phyloP scores from a whole-genome alignment of 2,329 filamentous ascomycete genomes.

The Sporothrix brasiliensis region DNA sequence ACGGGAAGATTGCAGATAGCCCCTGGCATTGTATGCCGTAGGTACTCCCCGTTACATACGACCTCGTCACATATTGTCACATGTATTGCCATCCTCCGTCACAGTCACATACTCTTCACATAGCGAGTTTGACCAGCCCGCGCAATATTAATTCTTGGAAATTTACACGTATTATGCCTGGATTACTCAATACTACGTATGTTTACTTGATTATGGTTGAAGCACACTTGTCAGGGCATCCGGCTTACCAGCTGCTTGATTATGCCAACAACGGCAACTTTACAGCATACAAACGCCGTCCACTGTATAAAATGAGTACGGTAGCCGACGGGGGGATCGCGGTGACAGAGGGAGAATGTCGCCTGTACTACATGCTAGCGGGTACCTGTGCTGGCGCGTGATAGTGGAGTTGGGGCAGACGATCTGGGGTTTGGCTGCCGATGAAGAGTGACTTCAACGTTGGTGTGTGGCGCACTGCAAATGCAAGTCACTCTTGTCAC shows the following conservation, averaged over 20 bases:
- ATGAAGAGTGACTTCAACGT: not conserved
- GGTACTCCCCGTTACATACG: conserved; percentile 8
- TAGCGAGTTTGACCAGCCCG: not conserved
- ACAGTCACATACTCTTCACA: not conserved
- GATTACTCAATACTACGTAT: not conserved
- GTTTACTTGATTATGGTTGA: not conserved
- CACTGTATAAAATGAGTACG: too few species aligned
- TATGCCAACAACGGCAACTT: not conserved
- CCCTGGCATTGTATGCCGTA: not conserved
- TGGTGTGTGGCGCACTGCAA: not conserved
- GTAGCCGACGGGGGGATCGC: too few species aligned
- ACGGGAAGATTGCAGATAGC: not conserved
- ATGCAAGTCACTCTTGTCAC: conserved; percentile 5
- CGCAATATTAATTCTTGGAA: conserved; percentile 9
- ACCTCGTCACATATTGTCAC: conserved; percentile 17
- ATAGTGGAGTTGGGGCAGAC: conserved; percentile 19
- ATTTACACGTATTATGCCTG: not conserved
- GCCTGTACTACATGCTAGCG: not conserved
- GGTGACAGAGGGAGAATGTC: not conserved
- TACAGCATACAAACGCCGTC: not conserved
- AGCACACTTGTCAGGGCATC: not conserved
- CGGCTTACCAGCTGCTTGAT: too few species aligned
- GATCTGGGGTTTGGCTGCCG: not conserved
- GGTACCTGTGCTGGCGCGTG: conserved; percentile 10
- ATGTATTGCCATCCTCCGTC: not conserved